These are phyloP conservation scores for Neurospora sp. DNA, from an alignment of 495 filamentous ascomycete species.

Conservation along the genomic window DNA sequence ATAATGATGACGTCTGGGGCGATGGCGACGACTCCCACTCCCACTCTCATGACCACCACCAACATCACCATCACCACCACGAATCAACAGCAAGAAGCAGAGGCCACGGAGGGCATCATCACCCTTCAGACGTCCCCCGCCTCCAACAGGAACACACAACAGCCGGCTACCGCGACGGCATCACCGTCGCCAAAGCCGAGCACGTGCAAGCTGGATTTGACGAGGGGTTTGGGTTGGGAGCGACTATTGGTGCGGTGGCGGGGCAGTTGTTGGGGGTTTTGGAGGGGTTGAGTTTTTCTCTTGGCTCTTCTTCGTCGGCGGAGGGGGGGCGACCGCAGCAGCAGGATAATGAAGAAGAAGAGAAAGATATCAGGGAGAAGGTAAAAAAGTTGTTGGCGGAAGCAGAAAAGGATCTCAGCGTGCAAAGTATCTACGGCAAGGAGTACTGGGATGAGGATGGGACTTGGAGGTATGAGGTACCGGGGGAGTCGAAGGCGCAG, in stretches of 20 bases:
- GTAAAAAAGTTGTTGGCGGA: constrained; percentile 31
- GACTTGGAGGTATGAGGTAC: constrained; percentile 50
- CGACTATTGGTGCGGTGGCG: constrained; percentile 58
- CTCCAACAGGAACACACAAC: constrained; percentile 66
- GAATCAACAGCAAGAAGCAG: background rate
- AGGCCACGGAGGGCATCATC: constrained; percentile 6
- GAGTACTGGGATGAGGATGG: constrained; percentile 52
- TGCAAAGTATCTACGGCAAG: constrained; percentile 51
- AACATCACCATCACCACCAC: background rate
- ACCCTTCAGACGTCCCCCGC: constrained; percentile 63
- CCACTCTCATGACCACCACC: background rate
- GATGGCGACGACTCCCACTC: background rate
- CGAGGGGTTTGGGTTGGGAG: constrained; percentile 73
- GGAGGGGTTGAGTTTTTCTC: constrained; percentile 47
- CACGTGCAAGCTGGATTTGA: constrained; percentile 81
- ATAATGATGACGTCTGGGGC: background rate
- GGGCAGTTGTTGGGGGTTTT: constrained; percentile 63
- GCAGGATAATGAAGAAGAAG: background rate
- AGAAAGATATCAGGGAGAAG: constrained; percentile 11
- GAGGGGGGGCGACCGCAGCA: background rate
- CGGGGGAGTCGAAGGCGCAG: constrained; percentile 9
- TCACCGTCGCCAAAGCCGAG: constrained; percentile 56
- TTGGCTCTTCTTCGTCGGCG: constrained; percentile 6
- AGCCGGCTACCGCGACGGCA: constrained; percentile 84
- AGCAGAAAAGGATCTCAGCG: constrained; percentile 50